Evolutionary conservation across 768 basidiomycete genomes (phyloP), one percentile per base, ranked within the genome.

Genomic region (Pisolithus albus): DNA sequence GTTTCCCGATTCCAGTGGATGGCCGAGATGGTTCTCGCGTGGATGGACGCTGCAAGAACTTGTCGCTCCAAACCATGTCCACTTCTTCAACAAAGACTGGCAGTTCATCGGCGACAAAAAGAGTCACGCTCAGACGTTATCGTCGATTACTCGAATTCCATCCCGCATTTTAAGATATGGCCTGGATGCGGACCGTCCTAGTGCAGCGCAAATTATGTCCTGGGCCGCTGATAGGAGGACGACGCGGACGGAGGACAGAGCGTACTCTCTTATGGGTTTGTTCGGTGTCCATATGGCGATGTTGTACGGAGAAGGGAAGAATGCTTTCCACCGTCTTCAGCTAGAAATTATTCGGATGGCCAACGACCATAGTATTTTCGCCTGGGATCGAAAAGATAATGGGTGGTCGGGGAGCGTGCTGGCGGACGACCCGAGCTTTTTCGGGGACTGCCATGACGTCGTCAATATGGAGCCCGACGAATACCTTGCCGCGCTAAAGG

Each of bases 181-280:
- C 2, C 24, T 46, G 10, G 44, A 46, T 19, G 24, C 44, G 10
- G 15, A 46, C n/a, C 44, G 15, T n/a, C 44, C 15, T 15, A 46
- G 44, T 46, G 30, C 24, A 11, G 44, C 44, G 16, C 44, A 46
- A 13, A 46, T 46, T n/a, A 51, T 60, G 40, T 34, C 13, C 3
- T 59, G 59, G 59, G 59, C 57, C 28, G 51, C 59, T 8, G 48
- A 40, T 19, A 42, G 59, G 38, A 56, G 38, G 18, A 60, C 59
- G 34, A 56, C 52, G 23, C 40, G 52, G 24, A 39, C 42, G 21
- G 59, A 59, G 43, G 59, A 60, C 30, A 45, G 36, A 15, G 55
- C 57, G 7, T 60, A 60, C 37, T 59, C 53, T 15, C 39, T 60
- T 18, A 44, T 60, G 45, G 57, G 52, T 5, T 36, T 60, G 7